Base-by-base conservation (phyloP, 2,329 filamentous ascomycete genomes). In the Camptophora hylomeconis region DNA sequence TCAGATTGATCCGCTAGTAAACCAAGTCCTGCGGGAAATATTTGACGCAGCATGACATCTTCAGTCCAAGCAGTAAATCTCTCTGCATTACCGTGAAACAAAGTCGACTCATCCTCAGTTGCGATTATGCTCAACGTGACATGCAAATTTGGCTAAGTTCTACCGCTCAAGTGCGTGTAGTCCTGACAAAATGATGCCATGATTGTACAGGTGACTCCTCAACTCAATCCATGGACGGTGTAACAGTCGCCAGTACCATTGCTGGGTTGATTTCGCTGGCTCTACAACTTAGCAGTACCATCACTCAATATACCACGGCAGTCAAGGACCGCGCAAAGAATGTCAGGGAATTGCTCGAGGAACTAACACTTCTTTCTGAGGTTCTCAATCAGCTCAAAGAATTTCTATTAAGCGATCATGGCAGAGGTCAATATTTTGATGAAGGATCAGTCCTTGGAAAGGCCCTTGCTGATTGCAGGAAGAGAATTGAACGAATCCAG, bases 271-370 rank as follows among this genome's bases (percentile, higher is more conserved):
- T 42, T 17, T 37, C 31, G 9, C 22, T 44, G 16, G 31, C 35
- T 5, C 9, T 38, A 15, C 35, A 42, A 24, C 32, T 41, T 16
- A 35, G 32, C 15, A 28, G 26, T 12, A 33, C 34, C 5, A 26
- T 44, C 19, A 30, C 34, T 19, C 29, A 26, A 8, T 44, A 42
- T 32, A 28, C 37, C 26, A 38, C 30, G 16, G 27, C 40, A 5
- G 32, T 44, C 27, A 39, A 38, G 21, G 41, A 42, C 10, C 35
- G 36, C 8, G 28, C 30, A 25, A 42, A 42, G 30, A 38, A 39
- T 25, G 30, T 41, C 12, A 24, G 27, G 17, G 38, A 42, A 19
- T 20, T 44, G n/a, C 41, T 38, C 21, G 26, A 42, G 26, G 39
- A 42, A 24, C 28, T 44, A 2, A 25, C 38, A 7, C 27, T 44